phyloP scores from a whole-genome alignment of 2,329 filamentous ascomycete genomes.

The Paracorniculantispora psalliotae region DNA sequence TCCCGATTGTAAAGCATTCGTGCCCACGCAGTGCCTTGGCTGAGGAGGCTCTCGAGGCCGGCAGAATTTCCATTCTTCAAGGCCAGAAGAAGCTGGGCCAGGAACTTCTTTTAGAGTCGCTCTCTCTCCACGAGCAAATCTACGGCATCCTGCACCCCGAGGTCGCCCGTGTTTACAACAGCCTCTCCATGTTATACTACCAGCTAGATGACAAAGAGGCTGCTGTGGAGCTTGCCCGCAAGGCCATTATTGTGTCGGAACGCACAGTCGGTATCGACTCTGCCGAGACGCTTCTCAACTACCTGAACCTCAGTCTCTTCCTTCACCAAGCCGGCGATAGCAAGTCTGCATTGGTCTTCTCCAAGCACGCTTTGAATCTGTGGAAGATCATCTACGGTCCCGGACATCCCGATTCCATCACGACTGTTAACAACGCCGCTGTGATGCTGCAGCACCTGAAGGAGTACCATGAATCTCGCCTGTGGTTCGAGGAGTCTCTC shows the following conservation, averaged over 20 bases:
- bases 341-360: conserved; percentile 77
- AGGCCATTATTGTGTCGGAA: conserved; percentile 94
- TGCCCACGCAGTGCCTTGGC: conserved; percentile 84
- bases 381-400: conserved; percentile 97
- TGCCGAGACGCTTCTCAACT: conserved; percentile 88
- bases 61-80: conserved; percentile 91
- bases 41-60: conserved; percentile 92
- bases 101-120: conserved; percentile 89
- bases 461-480: conserved; percentile 86
- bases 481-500: conserved; percentile 95
- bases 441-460: conserved; percentile 98
- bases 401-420: conserved; percentile 95
- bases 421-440: conserved; percentile 95
- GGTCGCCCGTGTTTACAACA: conserved; percentile 92
- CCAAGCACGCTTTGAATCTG: conserved; percentile 86
- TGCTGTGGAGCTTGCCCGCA: conserved; percentile 89
- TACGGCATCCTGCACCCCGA: conserved; percentile 97
- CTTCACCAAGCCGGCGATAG: conserved; percentile 91
- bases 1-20: conserved; percentile 94
- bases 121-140: conserved; percentile 96
- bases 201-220: conserved; percentile 97
- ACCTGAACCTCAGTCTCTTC: conserved; percentile 92
- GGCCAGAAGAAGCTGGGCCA: conserved; percentile 94
- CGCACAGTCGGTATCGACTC: conserved; percentile 91
- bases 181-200: conserved; percentile 92